phyloP scores from a whole-genome alignment of 768 basidiomycete genomes.

The Tephrocybe sp. region DNA sequence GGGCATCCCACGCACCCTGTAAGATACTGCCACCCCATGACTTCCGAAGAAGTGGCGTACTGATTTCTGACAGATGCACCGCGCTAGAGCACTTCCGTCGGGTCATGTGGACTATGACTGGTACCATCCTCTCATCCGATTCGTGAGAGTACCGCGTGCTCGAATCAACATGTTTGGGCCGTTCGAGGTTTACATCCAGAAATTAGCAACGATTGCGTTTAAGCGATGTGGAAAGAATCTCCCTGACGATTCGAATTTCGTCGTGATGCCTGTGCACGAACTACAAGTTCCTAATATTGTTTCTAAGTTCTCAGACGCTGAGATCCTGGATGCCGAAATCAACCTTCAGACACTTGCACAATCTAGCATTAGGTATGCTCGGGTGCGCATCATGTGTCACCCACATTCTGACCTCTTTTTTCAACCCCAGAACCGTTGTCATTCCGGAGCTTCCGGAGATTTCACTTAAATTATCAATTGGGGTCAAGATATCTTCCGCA shows the following conservation, averaged over 20 bases:
- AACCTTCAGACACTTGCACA: constrained; percentile 42
- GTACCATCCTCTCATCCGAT: constrained; percentile 50
- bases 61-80: constrained; percentile 45
- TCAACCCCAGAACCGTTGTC: constrained; percentile 38
- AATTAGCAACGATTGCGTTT: constrained; percentile 32
- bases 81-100: constrained; percentile 40
- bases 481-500: constrained; percentile 56
- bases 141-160: constrained; percentile 37
- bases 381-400: constrained; percentile 2
- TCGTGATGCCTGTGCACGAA: constrained; percentile 53
- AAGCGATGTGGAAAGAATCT: constrained; percentile 24
- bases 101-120: constrained; percentile 42
- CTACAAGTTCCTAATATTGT: constrained; percentile 45
- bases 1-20: constrained; percentile 63
- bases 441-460: constrained; percentile 42
- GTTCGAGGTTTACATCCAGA: constrained; percentile 35
- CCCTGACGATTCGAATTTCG: constrained; percentile 22
- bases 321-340: constrained; percentile 39
- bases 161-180: constrained; percentile 39
- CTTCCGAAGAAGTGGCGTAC: background rate
- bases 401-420: background rate
- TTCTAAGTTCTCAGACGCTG: constrained; percentile 39
- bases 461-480: constrained; percentile 50
- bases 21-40: constrained; percentile 8
- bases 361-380: constrained; percentile 49